Base-by-base conservation (phyloP, 129 eudicot species). In the Flaveria robusta region DNA sequence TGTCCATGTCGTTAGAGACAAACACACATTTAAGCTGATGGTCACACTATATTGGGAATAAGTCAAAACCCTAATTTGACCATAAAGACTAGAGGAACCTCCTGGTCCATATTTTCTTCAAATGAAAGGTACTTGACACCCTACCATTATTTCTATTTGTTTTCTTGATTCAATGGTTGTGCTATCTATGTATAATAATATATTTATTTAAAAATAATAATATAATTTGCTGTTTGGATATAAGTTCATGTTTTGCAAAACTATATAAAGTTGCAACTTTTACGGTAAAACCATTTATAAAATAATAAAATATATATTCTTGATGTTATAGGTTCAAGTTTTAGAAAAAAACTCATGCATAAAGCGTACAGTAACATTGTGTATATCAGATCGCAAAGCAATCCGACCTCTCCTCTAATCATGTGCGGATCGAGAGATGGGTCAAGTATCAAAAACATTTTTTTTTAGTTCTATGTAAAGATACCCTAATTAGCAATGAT, bases 21-120 rank as follows among this genome's bases (percentile, higher is more conserved):
- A 63, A 29, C 43, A 14, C 68, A 63, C 68, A 29, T 63, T 63
- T 63, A 63, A 29, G 68, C 22, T 27, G 43, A 63, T 27, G 68
- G 68, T 63, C 68, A 60, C 68, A 29, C 5, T 31, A 31, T 31
- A 31, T 62, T 14, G 43, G 42, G 68, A 62, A 62, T 62, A 62
- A 62, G 68, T 62, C 68, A 63, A 63, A 29, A 63, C 68, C 68
- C 68, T 63, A 63, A 63, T 63, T 63, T 63, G 68, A 63, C 68
- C 68, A 63, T 27, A 63, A 63, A 63, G 45, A 63, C 45, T 15
- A 29, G 68, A 20, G 43, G 43, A 27, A 63, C 45, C 68, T 63
- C 68, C 43, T 63, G 68, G 43, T 63, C 68, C 43, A 63, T 10
- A 13, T 14, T 63, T 27, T 27, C 42, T 59, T 63, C 45, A 63